Evolutionary conservation across 1,284 basidiomycete genomes (phyloP).

Genomic region (Marasmius sp.): DNA sequence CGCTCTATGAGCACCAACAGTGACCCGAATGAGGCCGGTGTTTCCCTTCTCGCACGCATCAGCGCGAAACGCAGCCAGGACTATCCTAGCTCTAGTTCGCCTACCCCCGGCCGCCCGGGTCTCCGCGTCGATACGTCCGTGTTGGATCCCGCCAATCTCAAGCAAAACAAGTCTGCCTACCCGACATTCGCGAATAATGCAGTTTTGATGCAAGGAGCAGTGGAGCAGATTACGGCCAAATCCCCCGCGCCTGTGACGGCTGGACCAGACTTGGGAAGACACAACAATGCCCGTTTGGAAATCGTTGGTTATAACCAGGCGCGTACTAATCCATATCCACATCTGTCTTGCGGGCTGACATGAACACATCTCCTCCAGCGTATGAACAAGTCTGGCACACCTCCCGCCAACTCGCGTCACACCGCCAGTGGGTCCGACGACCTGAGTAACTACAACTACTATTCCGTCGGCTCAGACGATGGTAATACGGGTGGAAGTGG

Average conservation of each 20-base stretch:
- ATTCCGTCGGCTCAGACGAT: conserved; percentile 42
- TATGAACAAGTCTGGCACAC: conserved; percentile 44
- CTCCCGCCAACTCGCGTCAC: conserved; percentile 58
- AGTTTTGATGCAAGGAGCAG: conserved; percentile 56
- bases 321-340: conserved; percentile 20
- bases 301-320: conserved; percentile 74
- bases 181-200: conserved; percentile 75
- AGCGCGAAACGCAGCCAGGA: conserved; percentile 63
- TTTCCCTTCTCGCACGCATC: conserved; percentile 74
- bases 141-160: conserved; percentile 57
- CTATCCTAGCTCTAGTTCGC: conserved; percentile 45
- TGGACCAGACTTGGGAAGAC: conserved; percentile 77
- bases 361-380: conserved; percentile 32
- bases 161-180: conserved; percentile 83
- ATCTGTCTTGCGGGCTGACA: not conserved
- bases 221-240: conserved; percentile 57
- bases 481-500: conserved; percentile 30
- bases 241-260: conserved; percentile 80
- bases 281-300: conserved; percentile 63
- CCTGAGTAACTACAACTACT: conserved; percentile 52
- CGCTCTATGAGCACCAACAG: conserved; percentile 73
- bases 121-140: conserved; percentile 72
- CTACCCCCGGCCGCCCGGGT: conserved; percentile 52
- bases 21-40: conserved; percentile 69
- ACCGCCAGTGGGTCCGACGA: conserved; percentile 74